Evolutionary conservation across 441 rosid genomes (phyloP), one percentile per base, ranked within the genome.

Genomic region (Sinapis alba): DNA sequence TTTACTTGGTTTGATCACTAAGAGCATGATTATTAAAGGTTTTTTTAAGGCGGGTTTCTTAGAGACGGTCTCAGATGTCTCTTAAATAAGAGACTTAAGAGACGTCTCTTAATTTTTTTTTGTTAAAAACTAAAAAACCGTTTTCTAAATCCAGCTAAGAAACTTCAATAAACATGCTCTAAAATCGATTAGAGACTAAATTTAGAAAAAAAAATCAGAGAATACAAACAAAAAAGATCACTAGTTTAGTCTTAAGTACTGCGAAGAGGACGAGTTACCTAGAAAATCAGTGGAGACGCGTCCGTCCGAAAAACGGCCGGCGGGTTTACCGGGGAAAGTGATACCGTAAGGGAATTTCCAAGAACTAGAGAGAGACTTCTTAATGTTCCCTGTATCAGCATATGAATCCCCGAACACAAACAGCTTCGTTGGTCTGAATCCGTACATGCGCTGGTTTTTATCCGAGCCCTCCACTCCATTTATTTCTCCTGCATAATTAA

Each of bases 361-460:
- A 34, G 66, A 62, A 21, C 23, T 12, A 34, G 7, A 3, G 26
- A 32, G 26, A 34, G 18, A 19, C 27, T 11, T 19, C 21, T 20
- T 34, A 32, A 62, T 62, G 24, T 62, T 62, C 21, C 50, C 50
- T 3, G 66, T 62, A 34, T 62, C 66, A 62, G 38, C 66, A 36
- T 62, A 62, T 6, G 66, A 62, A 12, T 34, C 66, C 19, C 66
- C 50, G 47, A 62, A 62, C 50, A 62, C 66, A 62, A 62, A 34
- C 13, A 62, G 66, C 38, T 62, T 62, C 66, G 38, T 34, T 36
- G 66, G 66, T 34, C 20, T 62, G 50, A 62, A 51, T 51, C 58
- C 58, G 26, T 51, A 51, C 58, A 51, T 8, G 26, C 58, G 58
- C 2, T 51, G 58, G 19, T 51, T 51, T 9, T 51, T 20, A 19